Conservation (phyloP, 495 filamentous ascomycete species). For the Lasiosphaeria hispida region DNA sequence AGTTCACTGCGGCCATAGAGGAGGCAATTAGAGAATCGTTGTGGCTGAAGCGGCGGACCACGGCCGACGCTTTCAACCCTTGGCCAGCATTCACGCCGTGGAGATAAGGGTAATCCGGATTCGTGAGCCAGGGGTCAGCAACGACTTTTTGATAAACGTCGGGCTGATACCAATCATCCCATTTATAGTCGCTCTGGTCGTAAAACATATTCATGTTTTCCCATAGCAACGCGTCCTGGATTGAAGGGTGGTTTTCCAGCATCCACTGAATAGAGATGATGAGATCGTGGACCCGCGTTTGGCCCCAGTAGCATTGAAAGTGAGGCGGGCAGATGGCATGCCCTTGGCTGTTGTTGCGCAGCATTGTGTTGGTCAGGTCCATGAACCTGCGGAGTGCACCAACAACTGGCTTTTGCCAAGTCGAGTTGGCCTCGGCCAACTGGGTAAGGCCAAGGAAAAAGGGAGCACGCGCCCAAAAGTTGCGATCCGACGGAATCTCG, state of each 20-base stretch:
- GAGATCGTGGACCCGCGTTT: slow-evolving; percentile 29
- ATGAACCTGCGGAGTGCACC: slow-evolving; percentile 38
- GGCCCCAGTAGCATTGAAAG: slow-evolving; percentile 25
- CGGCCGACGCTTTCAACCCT: slow-evolving; percentile 24
- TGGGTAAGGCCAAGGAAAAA: slow-evolving; percentile 42
- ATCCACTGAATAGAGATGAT: slow-evolving; percentile 49
- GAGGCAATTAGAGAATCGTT: slow-evolving; percentile 23
- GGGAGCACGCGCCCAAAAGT: slow-evolving; percentile 54
- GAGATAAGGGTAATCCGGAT: slow-evolving; percentile 21
- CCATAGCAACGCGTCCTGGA: slow-evolving; percentile 29
- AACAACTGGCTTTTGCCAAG: slow-evolving; percentile 35
- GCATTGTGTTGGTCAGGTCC: slow-evolving; percentile 42
- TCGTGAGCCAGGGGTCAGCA: slow-evolving; percentile 10
- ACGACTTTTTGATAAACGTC: slow-evolving; percentile 17
- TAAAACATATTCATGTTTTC: slow-evolving; percentile 33
- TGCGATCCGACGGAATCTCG: slow-evolving; percentile 45
- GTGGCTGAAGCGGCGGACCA: slow-evolving; percentile 29
- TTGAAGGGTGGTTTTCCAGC: slow-evolving; percentile 41
- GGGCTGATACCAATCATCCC: slow-evolving; percentile 22
- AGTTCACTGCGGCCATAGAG: slow-evolving; percentile 29
- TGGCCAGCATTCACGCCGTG: slow-evolving; percentile 36
- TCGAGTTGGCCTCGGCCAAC: slow-evolving; percentile 48
- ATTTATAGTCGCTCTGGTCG: slow-evolving; percentile 20
- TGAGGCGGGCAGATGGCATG: slow-evolving; percentile 14
- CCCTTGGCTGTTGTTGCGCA: slow-evolving; percentile 27